Evolutionary conservation across 2,329 filamentous ascomycete species (phyloP).

Genomic region (Sclerotinia minor): DNA sequence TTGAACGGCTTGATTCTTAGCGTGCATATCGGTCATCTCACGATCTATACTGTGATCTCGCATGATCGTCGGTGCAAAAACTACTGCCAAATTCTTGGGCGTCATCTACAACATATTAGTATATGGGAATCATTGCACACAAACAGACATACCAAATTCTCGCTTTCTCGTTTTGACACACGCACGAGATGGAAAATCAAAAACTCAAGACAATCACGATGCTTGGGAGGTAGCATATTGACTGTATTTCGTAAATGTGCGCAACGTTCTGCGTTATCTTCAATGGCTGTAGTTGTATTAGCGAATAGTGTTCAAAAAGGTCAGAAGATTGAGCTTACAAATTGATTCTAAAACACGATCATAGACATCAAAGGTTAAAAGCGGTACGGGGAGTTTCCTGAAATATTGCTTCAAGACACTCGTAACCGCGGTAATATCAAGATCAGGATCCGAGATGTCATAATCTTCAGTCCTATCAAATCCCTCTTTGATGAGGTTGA

Average conservation of each 20-base stretch:
- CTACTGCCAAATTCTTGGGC: constrained; percentile 90
- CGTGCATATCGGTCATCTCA: constrained; percentile 94
- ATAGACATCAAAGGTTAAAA: constrained; percentile 92
- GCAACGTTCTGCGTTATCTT: constrained; percentile 66
- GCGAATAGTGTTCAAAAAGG: constrained; percentile 25
- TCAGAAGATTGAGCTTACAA: constrained; percentile 51
- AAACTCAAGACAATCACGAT: constrained; percentile 89
- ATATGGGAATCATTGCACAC: background rate
- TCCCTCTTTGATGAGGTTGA: constrained; percentile 85
- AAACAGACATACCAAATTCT: constrained; percentile 70
- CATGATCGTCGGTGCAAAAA: constrained; percentile 98
- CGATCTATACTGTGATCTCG: constrained; percentile 83
- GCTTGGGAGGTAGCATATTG: constrained; percentile 74
- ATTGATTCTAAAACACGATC: constrained; percentile 82
- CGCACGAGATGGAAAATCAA: constrained; percentile 89
- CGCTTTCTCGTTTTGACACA: constrained; percentile 77
- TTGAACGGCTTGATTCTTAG: constrained; percentile 88
- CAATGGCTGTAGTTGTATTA: constrained; percentile 53
- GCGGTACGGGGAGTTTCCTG: constrained; percentile 82
- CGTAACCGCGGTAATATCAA: constrained; percentile 95
- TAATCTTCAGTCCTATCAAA: constrained; percentile 85
- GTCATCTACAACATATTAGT: constrained; percentile 68
- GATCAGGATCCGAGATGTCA: constrained; percentile 88
- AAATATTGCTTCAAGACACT: constrained; percentile 98
- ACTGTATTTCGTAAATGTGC: constrained; percentile 72